Percentiles rank a stretch among this genome's conserved stretches.
These are phyloP conservation scores for Trypanosoma vivax DNA, from an alignment of 208 protist species.

Conservation along the genomic window DNA sequence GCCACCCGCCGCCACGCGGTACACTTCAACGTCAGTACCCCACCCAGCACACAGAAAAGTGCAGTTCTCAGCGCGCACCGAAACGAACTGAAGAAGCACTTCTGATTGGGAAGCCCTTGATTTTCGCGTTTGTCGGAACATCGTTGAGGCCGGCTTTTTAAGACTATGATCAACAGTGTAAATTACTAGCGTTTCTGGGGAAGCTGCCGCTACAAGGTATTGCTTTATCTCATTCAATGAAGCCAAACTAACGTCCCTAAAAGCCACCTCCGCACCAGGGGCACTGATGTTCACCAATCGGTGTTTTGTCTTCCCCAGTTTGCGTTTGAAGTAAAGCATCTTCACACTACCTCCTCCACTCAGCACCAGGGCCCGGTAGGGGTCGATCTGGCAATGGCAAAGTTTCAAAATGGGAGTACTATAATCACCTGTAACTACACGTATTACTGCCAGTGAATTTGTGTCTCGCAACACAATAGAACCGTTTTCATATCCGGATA, in stretches of 20 bases:
- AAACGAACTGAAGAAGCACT: conserved; percentile 42
- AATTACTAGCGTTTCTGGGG: conserved; percentile 34
- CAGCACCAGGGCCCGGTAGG: conserved; percentile 29
- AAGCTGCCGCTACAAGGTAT: conserved; percentile 44
- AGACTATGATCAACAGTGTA: conserved; percentile 31
- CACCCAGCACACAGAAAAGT: conserved; percentile 49
- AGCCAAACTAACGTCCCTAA: conserved; percentile 31
- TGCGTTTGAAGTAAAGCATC: conserved; percentile 40
- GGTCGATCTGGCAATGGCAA: conserved; percentile 30
- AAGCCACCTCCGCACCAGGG: conserved; percentile 18
- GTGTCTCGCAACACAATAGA: conserved; percentile 42
- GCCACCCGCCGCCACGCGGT: conserved; percentile 25
- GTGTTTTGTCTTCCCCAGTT: conserved; percentile 38
- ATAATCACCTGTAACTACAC: conserved; percentile 46
- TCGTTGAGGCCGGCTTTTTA: conserved; percentile 14
- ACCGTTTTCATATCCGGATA: conserved; percentile 42
- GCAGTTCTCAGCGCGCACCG: conserved; percentile 17
- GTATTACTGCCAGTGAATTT: conserved; percentile 28
- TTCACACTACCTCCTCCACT: conserved; percentile 32
- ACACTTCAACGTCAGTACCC: conserved; percentile 51
- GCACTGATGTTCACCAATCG: conserved; percentile 27
- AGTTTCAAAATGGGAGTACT: conserved; percentile 25
- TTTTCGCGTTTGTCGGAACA: conserved; percentile 28
- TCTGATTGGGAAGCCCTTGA: conserved; percentile 21
- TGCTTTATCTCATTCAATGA: conserved; percentile 16